Percentiles rank a stretch among this genome's conserved stretches.
These are phyloP conservation scores for Xylaria sp. DNA, from an alignment of 2,329 filamentous ascomycete genomes.

Conservation along the genomic window DNA sequence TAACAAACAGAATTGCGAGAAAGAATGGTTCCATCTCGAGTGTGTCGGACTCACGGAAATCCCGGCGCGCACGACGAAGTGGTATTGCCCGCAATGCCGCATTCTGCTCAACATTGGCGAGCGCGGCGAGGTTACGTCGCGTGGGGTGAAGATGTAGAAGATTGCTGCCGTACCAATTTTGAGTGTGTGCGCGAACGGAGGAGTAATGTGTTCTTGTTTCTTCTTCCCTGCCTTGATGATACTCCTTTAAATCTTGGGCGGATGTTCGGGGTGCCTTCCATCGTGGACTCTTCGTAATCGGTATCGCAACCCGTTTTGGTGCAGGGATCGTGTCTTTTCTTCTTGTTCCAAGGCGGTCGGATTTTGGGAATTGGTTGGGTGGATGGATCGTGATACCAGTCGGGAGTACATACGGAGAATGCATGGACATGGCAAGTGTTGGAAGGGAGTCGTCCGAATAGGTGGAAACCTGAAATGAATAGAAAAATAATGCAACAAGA, in stretches of 20 bases:
- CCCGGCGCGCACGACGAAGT: conserved; percentile 68
- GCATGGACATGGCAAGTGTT: neutral
- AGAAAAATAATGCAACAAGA: no score
- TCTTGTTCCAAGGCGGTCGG: neutral
- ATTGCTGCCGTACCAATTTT: neutral
- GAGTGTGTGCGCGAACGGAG: neutral
- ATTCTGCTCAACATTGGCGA: conserved; percentile 57
- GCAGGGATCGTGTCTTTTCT: neutral
- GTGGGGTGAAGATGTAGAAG: conserved; percentile 44
- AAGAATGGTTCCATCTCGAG: conserved; percentile 79
- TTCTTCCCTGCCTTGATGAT: no score
- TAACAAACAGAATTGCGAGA: conserved; percentile 57
- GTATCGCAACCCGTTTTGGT: no score
- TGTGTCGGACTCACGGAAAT: conserved; percentile 66
- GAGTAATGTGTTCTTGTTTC: no score
- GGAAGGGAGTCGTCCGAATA: neutral
- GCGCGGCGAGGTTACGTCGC: conserved; percentile 57
- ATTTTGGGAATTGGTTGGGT: neutral
- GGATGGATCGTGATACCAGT: conserved; percentile 10
- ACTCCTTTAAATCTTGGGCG: no score
- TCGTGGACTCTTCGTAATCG: no score
- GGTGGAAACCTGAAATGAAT: neutral
- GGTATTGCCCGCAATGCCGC: conserved; percentile 77
- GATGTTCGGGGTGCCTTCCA: no score
- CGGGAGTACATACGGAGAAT: conserved; percentile 8